Evolutionary conservation across 2,329 filamentous ascomycete genomes (phyloP), one percentile per base, ranked within the genome.

Genomic region (Knoxdaviesia capensis): DNA sequence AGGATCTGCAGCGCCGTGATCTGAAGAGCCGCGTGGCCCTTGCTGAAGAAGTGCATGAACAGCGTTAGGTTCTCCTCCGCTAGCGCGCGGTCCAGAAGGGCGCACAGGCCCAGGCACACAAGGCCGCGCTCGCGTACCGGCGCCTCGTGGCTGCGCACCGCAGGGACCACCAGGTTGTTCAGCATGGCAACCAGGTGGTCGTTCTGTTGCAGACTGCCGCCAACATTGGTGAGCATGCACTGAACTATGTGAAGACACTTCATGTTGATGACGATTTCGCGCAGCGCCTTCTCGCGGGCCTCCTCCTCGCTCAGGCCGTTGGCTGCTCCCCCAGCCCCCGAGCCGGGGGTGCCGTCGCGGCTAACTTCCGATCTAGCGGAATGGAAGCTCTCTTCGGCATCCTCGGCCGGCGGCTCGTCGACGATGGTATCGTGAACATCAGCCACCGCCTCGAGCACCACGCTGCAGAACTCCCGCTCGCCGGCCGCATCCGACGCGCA

Each of bases 241-340:
- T 94, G 85, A 30, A 92, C 87, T 50, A 98, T 94, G 55, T 94
- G 83, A 47, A 98, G 69, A 58, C 90, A 96, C 62, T 96, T 96
- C 74, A 94, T 87, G 64, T 96, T 96, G 57, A 96, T 81, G 65
- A 94, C 77, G 54, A 94, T 90, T 60, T 94, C 86, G 49, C 75
- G 78, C 49, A 94, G 75, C 1, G 82, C 84, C 61, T 87, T 92
- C 39, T 71, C 69, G 49, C 74, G 68, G 7, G 74, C 72, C 47
- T 78, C 74, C 49, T 82, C 80, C 44, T 80, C 75, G 41, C 63
- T 71, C 44, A 71, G 50, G 51, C 64, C 66, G 49, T 63, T 65
- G 7, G 64, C 67, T 6, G 42, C 30, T 5, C 42, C 34, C 20
- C 20, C 20, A 20, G 20, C 20, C 20, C 20, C 20, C 20, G 3